Conservation (phyloP, 257 asterid species). For the Fraxinus americana region DNA sequence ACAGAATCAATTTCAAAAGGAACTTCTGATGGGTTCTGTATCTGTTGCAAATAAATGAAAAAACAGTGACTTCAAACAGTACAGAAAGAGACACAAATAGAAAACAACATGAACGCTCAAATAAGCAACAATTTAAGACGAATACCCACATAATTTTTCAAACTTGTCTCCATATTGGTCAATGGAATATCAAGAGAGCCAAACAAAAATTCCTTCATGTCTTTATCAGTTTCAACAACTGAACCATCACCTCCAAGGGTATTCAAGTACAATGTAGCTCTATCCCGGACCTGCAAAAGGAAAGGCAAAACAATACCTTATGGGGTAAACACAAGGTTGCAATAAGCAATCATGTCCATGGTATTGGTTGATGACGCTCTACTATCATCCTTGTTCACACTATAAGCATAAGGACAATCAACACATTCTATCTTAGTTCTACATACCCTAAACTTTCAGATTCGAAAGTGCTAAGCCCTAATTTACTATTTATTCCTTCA, state of each 20-base stretch:
- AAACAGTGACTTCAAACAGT: background rate
- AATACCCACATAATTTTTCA: conserved; percentile 79
- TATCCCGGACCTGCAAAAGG: conserved; percentile 84
- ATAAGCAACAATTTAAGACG: conserved; percentile 10
- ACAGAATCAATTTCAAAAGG: conserved; percentile 84
- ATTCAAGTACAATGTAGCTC: conserved; percentile 96
- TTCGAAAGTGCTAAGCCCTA: background rate
- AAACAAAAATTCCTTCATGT: conserved; percentile 83
- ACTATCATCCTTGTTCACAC: background rate
- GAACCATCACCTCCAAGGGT: conserved; percentile 90
- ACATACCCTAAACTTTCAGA: background rate
- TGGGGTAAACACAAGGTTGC: background rate
- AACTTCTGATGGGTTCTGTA: conserved; percentile 79
- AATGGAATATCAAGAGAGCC: conserved; percentile 87
- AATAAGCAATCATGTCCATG: background rate
- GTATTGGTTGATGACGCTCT: background rate
- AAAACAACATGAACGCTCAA: background rate
- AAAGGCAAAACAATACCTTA: background rate
- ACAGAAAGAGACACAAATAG: conserved; percentile 9
- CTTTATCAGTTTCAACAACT: conserved; percentile 82
- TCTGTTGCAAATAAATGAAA: conserved; percentile 34
- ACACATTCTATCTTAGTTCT: background rate
- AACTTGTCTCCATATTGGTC: conserved; percentile 82
- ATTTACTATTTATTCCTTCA: too few species aligned
- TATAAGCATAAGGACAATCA: background rate